These are phyloP conservation scores for Chalara sp. DNA, from an alignment of 2,329 filamentous ascomycete genomes.

Conservation along the genomic window DNA sequence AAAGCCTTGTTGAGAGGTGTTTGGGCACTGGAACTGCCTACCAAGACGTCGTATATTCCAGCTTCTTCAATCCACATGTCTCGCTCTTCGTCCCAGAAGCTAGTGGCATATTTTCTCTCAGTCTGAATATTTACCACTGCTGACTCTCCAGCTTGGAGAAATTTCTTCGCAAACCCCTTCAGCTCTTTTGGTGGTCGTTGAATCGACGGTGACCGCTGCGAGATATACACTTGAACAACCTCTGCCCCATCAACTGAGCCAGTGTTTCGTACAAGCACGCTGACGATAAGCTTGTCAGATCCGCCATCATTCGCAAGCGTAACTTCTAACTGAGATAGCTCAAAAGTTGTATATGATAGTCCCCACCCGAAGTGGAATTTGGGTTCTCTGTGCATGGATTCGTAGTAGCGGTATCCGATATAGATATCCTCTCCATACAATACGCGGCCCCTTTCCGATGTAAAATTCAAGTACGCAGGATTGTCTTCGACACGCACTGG, in stretches of 20 bases:
- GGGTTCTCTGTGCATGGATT: slow-evolving; percentile 54
- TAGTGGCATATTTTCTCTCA: slow-evolving; percentile 52
- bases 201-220: slow-evolving; percentile 43
- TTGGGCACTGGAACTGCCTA: slow-evolving; percentile 48
- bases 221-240: slow-evolving; percentile 50
- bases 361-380: slow-evolving; percentile 74
- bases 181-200: slow-evolving; percentile 53
- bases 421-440: slow-evolving; percentile 76
- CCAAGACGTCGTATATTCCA: slow-evolving; percentile 56
- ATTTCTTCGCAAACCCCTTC: slow-evolving; percentile 58
- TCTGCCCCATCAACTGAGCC: slow-evolving; percentile 46
- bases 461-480: slow-evolving; percentile 68
- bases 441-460: slow-evolving; percentile 60
- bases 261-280: slow-evolving; percentile 53
- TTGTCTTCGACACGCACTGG: slow-evolving; percentile 61
- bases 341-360: slow-evolving; percentile 67
- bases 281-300: slow-evolving; percentile 36
- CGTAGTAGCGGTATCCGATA: slow-evolving; percentile 73
- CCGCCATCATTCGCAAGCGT: slow-evolving; percentile 17
- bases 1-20: slow-evolving; percentile 45
- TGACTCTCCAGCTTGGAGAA: slow-evolving; percentile 49
- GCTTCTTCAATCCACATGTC: slow-evolving; percentile 58
- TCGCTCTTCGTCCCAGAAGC: slow-evolving; percentile 39
- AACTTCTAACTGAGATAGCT: slow-evolving; percentile 42
- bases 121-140: slow-evolving; percentile 45